Base-by-base conservation (phyloP, 306 rosid genomes). In the Vachellia collinsii region DNA sequence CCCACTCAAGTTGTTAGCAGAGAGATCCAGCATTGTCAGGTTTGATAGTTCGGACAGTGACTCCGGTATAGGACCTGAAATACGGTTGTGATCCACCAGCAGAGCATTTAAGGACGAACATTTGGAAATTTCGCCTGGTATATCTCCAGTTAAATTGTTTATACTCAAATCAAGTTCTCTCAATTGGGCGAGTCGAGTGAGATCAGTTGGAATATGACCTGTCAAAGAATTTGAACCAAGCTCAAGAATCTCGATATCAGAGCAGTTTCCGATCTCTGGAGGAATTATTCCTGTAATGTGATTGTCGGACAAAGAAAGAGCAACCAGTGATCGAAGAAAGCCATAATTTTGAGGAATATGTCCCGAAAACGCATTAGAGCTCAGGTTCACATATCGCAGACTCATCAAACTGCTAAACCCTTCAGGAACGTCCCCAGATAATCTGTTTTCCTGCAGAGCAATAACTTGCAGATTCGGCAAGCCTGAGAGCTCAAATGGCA, bases 351-450 rank as follows among this genome's bases (percentile, higher is more conserved):
- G 88, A 17, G 98, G 94, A 78, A 94, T 88, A 34, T 84, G 85
- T 69, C 97, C 97, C 50, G 93, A 84, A 64, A 94, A 92, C 7
- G 81, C 80, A 85, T 94, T 94, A 38, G 90, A 86, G 48, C 97
- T 94, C 38, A 94, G 94, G 42, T 94, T 94, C 85, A 94, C 75
- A 72, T 82, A 79, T 37, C 84, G 83, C 85, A 94, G 81, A 80
- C 94, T 87, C 92, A 78, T 80, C 89, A 92, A 88, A 81, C 97
- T 94, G 87, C 98, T 94, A 74, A 94, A 94, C 29, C 98, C 98
- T 81, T 94, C 97, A 64, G 97, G 98, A 10, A 94, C 91, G 50
- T 79, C 89, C 42, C 97, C 97, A 44, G 91, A 90, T 22, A 94
- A 72, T 77, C 71, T 82, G 79, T 94, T 94, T 74, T 92, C 94